These are phyloP conservation scores for Naumovozyma dairenensis DNA, from an alignment of 805 yeast genomes.

Conservation along the genomic window DNA sequence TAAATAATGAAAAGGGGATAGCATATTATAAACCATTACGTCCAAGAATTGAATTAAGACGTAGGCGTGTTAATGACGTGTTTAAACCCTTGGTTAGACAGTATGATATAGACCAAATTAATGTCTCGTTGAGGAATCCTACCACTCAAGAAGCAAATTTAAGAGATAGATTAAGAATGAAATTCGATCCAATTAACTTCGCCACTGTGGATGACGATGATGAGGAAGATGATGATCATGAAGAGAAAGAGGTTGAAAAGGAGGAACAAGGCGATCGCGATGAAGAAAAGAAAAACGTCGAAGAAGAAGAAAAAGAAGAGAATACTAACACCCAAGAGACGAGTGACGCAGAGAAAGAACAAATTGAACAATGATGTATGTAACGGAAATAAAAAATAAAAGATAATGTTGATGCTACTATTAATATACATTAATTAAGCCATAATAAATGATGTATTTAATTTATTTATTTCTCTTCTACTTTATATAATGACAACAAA, in stretches of 20 bases:
- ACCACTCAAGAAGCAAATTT: conserved; percentile 46
- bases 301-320: conserved; percentile 2
- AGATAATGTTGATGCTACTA: too few species aligned
- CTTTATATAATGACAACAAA: too few species aligned
- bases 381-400: too few species aligned
- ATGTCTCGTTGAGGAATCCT: conserved; percentile 52
- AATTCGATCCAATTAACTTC: conserved; percentile 61
- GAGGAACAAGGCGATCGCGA: conserved; percentile 2
- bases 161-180: conserved; percentile 51
- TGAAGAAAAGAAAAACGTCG: conserved; percentile 1
- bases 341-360: too few species aligned
- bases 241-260: conserved; percentile 1
- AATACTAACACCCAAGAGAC: conserved; percentile 2
- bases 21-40: conserved; percentile 72
- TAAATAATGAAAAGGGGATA: conserved; percentile 42
- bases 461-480: too few species aligned
- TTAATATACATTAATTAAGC: too few species aligned
- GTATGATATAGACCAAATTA: conserved; percentile 45
- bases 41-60: conserved; percentile 72
- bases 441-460: too few species aligned
- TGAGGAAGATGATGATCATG: conserved; percentile 10
- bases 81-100: conserved; percentile 37
- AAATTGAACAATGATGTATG: too few species aligned
- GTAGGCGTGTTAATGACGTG: conserved; percentile 57
- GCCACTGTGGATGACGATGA: conserved; percentile 27